Percentiles rank a stretch among this genome's conserved stretches.
phyloP scores from a whole-genome alignment of 2,329 filamentous ascomycete genomes.

The Bimuria novae-zelandiae region DNA sequence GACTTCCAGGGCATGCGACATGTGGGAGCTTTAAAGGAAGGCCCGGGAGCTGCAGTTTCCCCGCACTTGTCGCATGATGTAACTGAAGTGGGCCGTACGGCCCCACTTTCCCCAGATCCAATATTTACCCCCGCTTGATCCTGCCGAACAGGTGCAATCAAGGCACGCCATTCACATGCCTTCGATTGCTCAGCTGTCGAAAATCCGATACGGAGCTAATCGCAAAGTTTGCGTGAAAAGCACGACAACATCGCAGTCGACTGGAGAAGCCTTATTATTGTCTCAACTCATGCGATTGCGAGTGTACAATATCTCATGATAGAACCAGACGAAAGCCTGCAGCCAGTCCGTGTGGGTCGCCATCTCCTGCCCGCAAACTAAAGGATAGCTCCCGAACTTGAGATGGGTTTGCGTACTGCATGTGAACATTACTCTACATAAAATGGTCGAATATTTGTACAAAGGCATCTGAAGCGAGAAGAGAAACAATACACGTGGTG shows the following conservation, averaged over 20 bases:
- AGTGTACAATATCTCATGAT: no score
- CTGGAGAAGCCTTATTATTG: no score
- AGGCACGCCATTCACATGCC: not conserved
- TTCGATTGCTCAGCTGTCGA: no score
- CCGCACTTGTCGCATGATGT: constrained; percentile 12
- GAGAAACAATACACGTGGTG: not conserved
- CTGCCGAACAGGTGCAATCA: not conserved
- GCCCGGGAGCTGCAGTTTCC: constrained; percentile 13
- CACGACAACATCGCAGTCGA: no score
- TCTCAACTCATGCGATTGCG: no score
- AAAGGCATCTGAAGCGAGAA: not conserved
- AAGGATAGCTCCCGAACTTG: no score
- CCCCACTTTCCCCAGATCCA: constrained; percentile 11
- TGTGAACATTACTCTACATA: not conserved
- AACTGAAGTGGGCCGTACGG: constrained; percentile 5
- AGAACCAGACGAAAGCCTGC: no score
- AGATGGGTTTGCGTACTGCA: no score
- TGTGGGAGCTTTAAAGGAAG: constrained; percentile 18
- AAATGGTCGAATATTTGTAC: not conserved
- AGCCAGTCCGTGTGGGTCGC: no score
- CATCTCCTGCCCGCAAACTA: no score
- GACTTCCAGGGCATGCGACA: constrained; percentile 5
- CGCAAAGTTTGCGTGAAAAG: no score
- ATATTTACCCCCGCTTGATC: constrained; percentile 2
- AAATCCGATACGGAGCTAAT: no score